phyloP scores from a whole-genome alignment of 371 early-diverging fungal species.

The Hamiltosporidium tvaerminnensis region DNA sequence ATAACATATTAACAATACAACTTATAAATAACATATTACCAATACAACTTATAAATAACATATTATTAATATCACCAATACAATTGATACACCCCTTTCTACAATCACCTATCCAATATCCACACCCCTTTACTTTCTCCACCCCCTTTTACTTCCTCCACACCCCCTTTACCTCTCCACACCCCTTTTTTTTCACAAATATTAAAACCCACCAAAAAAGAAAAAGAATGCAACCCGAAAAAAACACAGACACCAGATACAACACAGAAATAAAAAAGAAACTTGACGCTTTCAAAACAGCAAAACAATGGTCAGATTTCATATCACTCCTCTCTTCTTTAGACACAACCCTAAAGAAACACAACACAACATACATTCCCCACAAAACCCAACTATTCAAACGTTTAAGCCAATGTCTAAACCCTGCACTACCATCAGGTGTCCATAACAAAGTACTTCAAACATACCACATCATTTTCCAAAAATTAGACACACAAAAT shows the following conservation, averaged over 20 bases:
- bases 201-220: too few species aligned
- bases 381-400: constrained; percentile 54
- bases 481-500: constrained; percentile 59
- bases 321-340: constrained; percentile 38
- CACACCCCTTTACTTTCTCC: too few species aligned
- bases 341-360: constrained; percentile 32
- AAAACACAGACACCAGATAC: constrained; percentile 25
- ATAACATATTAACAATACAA: too few species aligned
- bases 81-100: too few species aligned
- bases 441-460: constrained; percentile 85
- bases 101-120: too few species aligned
- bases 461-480: constrained; percentile 69
- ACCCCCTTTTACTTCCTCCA: too few species aligned
- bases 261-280: constrained; percentile 37
- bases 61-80: too few species aligned
- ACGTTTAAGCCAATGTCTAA: constrained; percentile 83
- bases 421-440: constrained; percentile 89
- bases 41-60: too few species aligned
- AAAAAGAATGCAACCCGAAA: too few species aligned
- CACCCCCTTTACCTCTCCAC: too few species aligned
- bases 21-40: too few species aligned
- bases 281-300: constrained; percentile 50
- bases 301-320: constrained; percentile 52
- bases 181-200: too few species aligned
- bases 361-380: constrained; percentile 16